Evolutionary conservation across 345 rosid genomes (phyloP), one percentile per base, ranked within the genome.

Genomic region (Populus pruinosa): DNA sequence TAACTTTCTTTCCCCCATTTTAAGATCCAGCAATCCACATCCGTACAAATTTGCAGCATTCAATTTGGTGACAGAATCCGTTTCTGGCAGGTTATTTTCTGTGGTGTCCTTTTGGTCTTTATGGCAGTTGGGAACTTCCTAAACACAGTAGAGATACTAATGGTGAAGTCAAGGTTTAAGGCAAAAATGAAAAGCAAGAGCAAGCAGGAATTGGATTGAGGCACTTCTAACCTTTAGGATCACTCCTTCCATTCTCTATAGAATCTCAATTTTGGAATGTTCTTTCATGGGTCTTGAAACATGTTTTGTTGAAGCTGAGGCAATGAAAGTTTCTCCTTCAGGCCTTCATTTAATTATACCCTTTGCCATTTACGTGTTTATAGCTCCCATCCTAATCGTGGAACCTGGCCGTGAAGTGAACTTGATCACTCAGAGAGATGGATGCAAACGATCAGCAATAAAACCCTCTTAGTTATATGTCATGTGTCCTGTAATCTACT

Each of bases 121-220:
- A 96, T 96, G 98, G 98, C 99, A 0, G 87, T 87, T 18, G 98
- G 99, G 67, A 96, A 96, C 89, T 96, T 96, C 78, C 83, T 81
- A 74, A 91, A 92, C 82, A 94, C 98, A 1, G 91, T 94, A 31
- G 85, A 90, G 85, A 96, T 97, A 23, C 90, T 94, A 35, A 82
- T 87, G 92, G 80, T 85, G 5, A 96, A 94, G 87, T 96, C 97
- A 16, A 90, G 94, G 88, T 89, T 96, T 75, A 94, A 96, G 87
- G 97, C 96, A 62, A 94, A 96, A 92, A 96, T 94, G 97, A 94
- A 88, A 86, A 89, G 87, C 56, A 94, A 92, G 93, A 88, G 91
- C 88, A 94, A 86, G 90, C 91, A 79, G 70, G 93, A 91, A 70
- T 83, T 93, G 76, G 79, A 85, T 59, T 90, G 90, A 85, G 80